Evolutionary conservation across 495 filamentous ascomycete genomes (phyloP).

Genomic region (Bathelium albidoporum): DNA sequence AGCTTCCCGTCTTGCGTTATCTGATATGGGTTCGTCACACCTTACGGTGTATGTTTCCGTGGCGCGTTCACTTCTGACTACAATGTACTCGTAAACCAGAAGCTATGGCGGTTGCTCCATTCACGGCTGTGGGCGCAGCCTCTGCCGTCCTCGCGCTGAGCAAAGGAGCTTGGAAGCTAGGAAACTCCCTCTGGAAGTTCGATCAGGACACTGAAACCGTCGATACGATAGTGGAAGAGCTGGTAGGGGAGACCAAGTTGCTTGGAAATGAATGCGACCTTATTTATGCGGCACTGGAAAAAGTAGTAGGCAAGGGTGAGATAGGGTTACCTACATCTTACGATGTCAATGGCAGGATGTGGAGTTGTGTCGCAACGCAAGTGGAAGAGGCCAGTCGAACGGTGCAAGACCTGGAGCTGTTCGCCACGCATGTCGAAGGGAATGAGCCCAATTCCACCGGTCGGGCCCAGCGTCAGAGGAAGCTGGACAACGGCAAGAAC

Average conservation of each 20-base stretch:
- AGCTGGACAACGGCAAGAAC: constrained; percentile 8
- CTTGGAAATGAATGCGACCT: constrained; percentile 25
- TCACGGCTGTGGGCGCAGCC: constrained; percentile 15
- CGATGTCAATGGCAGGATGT: constrained; percentile 19
- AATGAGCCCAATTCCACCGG: constrained; percentile 9
- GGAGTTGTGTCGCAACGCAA: constrained; percentile 20
- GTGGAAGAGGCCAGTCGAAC: constrained; percentile 17
- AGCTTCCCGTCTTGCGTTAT: neutral
- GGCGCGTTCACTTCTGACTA: neutral
- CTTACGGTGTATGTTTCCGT: neutral
- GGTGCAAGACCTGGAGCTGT: constrained; percentile 12
- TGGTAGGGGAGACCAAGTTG: constrained; percentile 18
- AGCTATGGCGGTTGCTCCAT: constrained; percentile 10
- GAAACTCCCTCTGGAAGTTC: constrained; percentile 22
- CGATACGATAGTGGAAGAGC: constrained; percentile 17
- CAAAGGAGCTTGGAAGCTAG: constrained; percentile 27
- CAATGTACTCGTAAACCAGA: neutral
- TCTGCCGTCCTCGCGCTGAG: constrained; percentile 23
- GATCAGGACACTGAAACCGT: constrained; percentile 18
- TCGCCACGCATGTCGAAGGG: constrained; percentile 6
- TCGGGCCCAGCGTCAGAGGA: constrained; percentile 12
- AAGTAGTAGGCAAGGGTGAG: constrained; percentile 15
- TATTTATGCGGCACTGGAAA: constrained; percentile 24
- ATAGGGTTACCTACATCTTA: constrained; percentile 11
- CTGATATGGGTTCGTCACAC: neutral